These are phyloP conservation scores for Leccinellum rugosiceps DNA, from an alignment of 768 basidiomycete genomes.

Conservation along the genomic window DNA sequence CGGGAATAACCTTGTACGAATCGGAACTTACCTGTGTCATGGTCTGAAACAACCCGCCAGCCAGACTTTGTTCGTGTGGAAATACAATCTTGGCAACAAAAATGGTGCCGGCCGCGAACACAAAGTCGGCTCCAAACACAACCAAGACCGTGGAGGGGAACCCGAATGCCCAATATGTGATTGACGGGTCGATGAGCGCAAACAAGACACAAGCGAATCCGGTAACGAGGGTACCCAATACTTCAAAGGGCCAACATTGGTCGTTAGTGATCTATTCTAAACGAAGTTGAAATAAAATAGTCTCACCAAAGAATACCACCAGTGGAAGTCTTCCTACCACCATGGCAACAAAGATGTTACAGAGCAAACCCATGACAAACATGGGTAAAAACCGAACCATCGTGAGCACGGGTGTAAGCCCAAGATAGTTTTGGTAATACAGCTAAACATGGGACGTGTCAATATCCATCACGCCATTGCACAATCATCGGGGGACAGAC, in stretches of 20 bases:
- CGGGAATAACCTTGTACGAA: background rate
- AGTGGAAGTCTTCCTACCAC: constrained; percentile 55
- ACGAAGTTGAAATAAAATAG: background rate
- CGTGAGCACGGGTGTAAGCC: constrained; percentile 52
- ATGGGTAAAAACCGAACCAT: constrained; percentile 71
- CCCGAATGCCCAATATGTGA: constrained; percentile 70
- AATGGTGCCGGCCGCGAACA: constrained; percentile 68
- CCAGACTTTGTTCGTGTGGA: constrained; percentile 71
- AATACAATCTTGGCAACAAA: constrained; percentile 67
- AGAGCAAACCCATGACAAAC: constrained; percentile 60
- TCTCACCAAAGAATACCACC: constrained; percentile 53
- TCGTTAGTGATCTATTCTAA: background rate
- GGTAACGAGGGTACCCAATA: constrained; percentile 56
- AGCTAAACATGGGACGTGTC: constrained; percentile 37
- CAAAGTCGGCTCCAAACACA: constrained; percentile 78
- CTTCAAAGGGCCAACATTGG: constrained; percentile 25
- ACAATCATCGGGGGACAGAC: constrained; percentile 17
- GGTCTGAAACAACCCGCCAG: constrained; percentile 75
- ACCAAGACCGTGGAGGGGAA: constrained; percentile 65
- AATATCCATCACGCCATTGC: background rate
- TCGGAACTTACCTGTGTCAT: constrained; percentile 58
- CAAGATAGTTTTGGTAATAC: constrained; percentile 67
- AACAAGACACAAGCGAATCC: constrained; percentile 59
- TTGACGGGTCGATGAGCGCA: constrained; percentile 56
- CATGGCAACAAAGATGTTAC: constrained; percentile 63